Evolutionary conservation across 352 stramenopile species (phyloP).

Genomic region (Sclerospora graminicola): DNA sequence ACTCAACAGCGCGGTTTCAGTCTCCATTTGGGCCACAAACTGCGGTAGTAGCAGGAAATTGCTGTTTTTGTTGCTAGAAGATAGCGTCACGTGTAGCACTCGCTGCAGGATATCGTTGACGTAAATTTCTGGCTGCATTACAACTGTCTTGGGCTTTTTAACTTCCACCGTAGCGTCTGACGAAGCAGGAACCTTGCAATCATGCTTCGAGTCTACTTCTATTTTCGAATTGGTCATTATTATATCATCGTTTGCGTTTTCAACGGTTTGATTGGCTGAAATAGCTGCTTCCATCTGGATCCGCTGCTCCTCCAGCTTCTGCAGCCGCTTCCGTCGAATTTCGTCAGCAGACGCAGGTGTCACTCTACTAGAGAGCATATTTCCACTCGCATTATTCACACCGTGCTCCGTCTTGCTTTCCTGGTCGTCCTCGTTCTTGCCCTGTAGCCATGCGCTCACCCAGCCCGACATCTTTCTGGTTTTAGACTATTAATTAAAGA

Average conservation of each 20-base stretch:
- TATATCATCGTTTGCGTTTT: conserved; percentile 4
- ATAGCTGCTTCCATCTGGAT: conserved; percentile 5
- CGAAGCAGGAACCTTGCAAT: not conserved
- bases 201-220: not conserved
- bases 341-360: conserved; percentile 31
- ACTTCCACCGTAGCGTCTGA: conserved; percentile 8
- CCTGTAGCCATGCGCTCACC: conserved; percentile 47
- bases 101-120: conserved; percentile 74
- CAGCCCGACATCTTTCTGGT: conserved; percentile 34
- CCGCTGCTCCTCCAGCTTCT: conserved; percentile 44
- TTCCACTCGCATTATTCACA: conserved; percentile 2
- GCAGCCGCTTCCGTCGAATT: conserved; percentile 49
- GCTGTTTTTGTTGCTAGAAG: conserved; percentile 6
- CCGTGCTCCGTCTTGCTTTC: conserved; percentile 22
- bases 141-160: conserved; percentile 31
- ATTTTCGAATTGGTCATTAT: conserved; percentile 17
- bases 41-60: conserved; percentile 34
- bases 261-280: conserved; percentile 14
- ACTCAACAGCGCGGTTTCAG: conserved; percentile 17
- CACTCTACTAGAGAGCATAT: conserved; percentile 10
- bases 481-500: too few relatives aligned
- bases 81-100: conserved; percentile 54
- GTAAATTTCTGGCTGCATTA: conserved; percentile 32
- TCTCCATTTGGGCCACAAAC: conserved; percentile 15
- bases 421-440: conserved; percentile 30